phyloP scores from a whole-genome alignment of 192 early-diverging fungal species.

The Gaertneriomyces semiglobifer region DNA sequence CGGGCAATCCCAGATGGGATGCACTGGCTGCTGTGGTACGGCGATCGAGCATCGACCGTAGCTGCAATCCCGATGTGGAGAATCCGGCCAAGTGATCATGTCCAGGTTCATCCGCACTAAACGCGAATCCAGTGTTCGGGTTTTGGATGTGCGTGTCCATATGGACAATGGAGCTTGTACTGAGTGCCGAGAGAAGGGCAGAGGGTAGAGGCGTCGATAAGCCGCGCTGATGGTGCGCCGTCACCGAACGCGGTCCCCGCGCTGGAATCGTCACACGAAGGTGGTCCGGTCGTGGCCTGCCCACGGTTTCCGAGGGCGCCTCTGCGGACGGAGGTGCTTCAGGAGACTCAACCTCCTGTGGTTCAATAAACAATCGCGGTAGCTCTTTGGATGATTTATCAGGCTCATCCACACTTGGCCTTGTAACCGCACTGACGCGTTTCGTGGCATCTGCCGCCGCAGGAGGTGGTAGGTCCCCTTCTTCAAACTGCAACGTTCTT shows the following conservation, averaged over 20 bases:
- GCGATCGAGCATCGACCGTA: too few relatives aligned
- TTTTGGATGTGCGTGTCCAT: slow-evolving; percentile 20
- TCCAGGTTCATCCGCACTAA: slow-evolving; percentile 13
- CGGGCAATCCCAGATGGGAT: too few relatives aligned
- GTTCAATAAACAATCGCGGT: not conserved
- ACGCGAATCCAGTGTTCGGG: slow-evolving; percentile 30
- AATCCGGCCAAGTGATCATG: too few relatives aligned
- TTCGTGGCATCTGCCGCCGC: too few relatives aligned
- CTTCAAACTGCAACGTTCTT: slow-evolving; percentile 6
- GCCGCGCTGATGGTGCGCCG: not conserved
- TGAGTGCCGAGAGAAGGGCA: not conserved
- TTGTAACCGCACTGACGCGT: not conserved
- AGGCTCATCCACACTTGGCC: not conserved
- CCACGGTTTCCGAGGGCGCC: not conserved
- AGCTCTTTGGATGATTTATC: not conserved
- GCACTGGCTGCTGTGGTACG: too few relatives aligned
- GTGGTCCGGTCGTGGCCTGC: not conserved
- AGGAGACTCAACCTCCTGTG: not conserved
- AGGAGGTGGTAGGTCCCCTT: not conserved
- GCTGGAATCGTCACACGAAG: not conserved
- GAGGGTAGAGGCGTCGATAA: not conserved
- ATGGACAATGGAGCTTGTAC: slow-evolving; percentile 1
- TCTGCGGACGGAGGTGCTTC: not conserved
- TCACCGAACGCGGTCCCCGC: not conserved
- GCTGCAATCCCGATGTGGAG: too few relatives aligned